Percentiles rank a stretch among this genome's conserved stretches.
These are phyloP conservation scores for Myxozyma sirexii DNA, from an alignment of 805 yeast species.

Conservation along the genomic window DNA sequence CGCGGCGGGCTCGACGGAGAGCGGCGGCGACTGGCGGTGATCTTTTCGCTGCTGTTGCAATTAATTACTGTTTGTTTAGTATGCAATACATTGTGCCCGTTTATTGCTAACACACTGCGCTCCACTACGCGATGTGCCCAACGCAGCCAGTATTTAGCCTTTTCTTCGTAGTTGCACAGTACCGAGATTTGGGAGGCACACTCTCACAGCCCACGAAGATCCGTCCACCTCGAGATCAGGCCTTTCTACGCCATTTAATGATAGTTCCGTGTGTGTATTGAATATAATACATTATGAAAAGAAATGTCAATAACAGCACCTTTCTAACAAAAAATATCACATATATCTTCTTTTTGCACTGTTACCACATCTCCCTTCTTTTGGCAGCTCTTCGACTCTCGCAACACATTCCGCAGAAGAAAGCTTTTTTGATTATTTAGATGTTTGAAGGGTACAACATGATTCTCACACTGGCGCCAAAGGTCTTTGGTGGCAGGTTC, in stretches of 20 bases:
- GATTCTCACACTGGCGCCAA: slow-evolving; percentile 99
- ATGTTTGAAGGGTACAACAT: slow-evolving; percentile 99
- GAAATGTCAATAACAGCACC: slow-evolving; percentile 6
- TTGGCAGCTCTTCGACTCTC: slow-evolving; percentile 1
- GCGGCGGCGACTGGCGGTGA: too few relatives aligned
- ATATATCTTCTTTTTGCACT: background rate
- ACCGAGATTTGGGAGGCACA: too few relatives aligned
- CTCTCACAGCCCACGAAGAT: too few relatives aligned
- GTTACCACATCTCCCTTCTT: background rate
- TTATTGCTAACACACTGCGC: too few relatives aligned
- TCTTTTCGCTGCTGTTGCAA: too few relatives aligned
- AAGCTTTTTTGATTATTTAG: slow-evolving; percentile 55
- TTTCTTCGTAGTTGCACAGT: too few relatives aligned
- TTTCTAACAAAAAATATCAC: background rate
- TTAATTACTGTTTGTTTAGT: too few relatives aligned
- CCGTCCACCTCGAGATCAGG: background rate
- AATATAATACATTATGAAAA: slow-evolving; percentile 15
- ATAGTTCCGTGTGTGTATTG: slow-evolving; percentile 5
- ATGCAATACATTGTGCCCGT: too few relatives aligned
- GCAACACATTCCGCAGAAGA: background rate
- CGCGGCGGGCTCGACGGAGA: too few relatives aligned
- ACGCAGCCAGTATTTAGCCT: too few relatives aligned
- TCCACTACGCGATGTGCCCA: too few relatives aligned
- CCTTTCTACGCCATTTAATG: background rate
- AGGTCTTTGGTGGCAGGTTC: slow-evolving; percentile 99